Base-by-base conservation (phyloP, 768 basidiomycete species). In the Tylopilus sp. region DNA sequence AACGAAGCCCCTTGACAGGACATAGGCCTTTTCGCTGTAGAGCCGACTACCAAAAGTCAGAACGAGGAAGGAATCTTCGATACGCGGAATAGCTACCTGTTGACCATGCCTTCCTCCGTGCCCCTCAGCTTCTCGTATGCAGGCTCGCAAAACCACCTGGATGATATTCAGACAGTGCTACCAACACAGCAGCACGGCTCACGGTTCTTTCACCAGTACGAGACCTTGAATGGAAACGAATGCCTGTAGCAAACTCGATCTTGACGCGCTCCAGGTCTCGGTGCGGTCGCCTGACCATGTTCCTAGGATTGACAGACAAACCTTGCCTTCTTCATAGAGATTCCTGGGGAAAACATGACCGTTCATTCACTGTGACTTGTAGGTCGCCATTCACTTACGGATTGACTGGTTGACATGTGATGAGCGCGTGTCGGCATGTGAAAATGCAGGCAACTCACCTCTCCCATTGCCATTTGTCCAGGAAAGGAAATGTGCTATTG, bases 391-490 rank as follows among this genome's bases (percentile, higher is more conserved):
- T 45, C 19, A 75, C 86, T 75, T 63, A 90, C 88, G 89, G 89
- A 67, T 91, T 91, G 16, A 91, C 87, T 66, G 26, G 24, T 45
- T 24, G 33, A 42, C 21, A n/a, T n/a, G 31, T 6, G 26, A 16
- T 54, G 25, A 52, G 53, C 14, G 44, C 22, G 24, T 40, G 16
- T 29, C 29, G 24, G 4, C 17, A 38, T 43, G 46, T 12, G 26
- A 47, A n/a, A 34, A 29, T 19, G 44, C 25, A 38, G 43, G 2
- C 21, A 16, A 50, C 66, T 8, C n/a, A 66, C 65, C 65, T 77
- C 93, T 78, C 28, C 93, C 93, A 64, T 93, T 92, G 4, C 93
- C 93, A 69, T 92, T 92, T 6, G 94, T 97, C 89, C 92, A 95
- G 55, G 91, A 93, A 45, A 86, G 78, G 70, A 98, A 98, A 72